Evolutionary conservation across 208 protist species (phyloP).

Genomic region (Endotrypanum monterogeii): DNA sequence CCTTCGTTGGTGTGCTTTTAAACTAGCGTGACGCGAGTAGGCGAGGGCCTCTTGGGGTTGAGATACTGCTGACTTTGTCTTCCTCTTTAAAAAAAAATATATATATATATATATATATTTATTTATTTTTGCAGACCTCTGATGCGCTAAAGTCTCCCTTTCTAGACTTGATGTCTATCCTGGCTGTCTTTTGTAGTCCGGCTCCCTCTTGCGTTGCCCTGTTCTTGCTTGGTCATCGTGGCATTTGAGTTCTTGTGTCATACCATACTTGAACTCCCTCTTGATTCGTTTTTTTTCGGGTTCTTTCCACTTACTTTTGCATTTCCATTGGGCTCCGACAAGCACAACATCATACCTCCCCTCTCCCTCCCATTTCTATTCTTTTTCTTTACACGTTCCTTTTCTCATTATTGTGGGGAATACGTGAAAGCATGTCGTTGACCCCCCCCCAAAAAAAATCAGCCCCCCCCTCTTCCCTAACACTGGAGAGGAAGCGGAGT

Average conservation of each 20-base stretch:
- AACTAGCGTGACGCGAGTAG: background rate
- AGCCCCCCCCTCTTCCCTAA: background rate
- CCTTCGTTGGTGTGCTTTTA: background rate
- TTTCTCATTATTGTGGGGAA: background rate
- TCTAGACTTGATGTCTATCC: background rate
- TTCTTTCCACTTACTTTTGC: background rate
- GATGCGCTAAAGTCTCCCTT: background rate
- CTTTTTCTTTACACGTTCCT: too few relatives aligned
- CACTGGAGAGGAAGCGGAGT: background rate
- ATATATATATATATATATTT: too few relatives aligned
- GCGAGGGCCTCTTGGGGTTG: background rate
- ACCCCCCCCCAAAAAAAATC: background rate
- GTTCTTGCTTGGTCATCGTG: background rate
- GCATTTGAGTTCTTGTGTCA: background rate
- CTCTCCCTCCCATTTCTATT: too few relatives aligned
- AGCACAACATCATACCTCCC: too few relatives aligned
- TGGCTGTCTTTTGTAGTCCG: background rate
- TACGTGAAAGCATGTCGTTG: background rate
- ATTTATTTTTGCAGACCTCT: background rate
- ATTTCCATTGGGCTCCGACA: background rate
- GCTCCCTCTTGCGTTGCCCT: conserved; percentile 1
- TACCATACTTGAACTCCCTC: background rate
- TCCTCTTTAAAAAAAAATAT: too few relatives aligned
- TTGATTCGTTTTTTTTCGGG: too few relatives aligned
- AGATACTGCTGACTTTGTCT: background rate